Evolutionary conservation across 345 rosid genomes (phyloP).

Genomic region (Kernera saxatilis): DNA sequence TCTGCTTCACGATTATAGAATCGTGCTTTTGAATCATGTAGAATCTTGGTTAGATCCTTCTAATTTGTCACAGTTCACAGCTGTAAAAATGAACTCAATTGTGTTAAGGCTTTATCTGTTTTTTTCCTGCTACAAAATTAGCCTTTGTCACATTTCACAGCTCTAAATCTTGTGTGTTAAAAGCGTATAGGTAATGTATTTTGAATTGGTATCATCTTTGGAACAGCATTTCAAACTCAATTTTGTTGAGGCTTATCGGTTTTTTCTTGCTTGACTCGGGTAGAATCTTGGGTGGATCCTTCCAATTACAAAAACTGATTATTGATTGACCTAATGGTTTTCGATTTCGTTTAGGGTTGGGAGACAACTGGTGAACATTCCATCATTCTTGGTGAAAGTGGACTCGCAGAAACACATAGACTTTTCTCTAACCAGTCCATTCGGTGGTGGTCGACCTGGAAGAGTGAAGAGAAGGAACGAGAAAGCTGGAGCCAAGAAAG

Average conservation of each 20-base stretch:
- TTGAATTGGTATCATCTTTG: no score
- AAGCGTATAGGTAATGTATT: neutral
- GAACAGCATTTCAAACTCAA: neutral
- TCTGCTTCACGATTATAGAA: neutral
- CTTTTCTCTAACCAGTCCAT: constrained; percentile 40
- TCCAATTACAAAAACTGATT: neutral
- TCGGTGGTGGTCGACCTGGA: constrained; percentile 43
- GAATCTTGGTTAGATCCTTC: neutral
- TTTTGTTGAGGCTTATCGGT: neutral
- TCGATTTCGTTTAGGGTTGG: constrained; percentile 30
- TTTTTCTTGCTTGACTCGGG: neutral
- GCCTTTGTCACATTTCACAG: no score
- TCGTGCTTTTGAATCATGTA: no score
- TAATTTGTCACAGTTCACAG: neutral
- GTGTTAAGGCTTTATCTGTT: neutral
- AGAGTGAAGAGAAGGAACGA: constrained; percentile 43
- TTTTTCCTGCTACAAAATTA: no score
- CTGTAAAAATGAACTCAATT: neutral
- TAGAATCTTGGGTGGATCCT: neutral
- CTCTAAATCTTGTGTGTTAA: no score
- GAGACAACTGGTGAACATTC: constrained; percentile 41
- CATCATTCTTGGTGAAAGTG: constrained; percentile 38
- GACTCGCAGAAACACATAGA: constrained; percentile 41
- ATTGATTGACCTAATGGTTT: neutral
- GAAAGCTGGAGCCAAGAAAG: constrained; percentile 38